Conservation (phyloP, 176 grass and related monocot genomes). For the Oryza brachyantha region DNA sequence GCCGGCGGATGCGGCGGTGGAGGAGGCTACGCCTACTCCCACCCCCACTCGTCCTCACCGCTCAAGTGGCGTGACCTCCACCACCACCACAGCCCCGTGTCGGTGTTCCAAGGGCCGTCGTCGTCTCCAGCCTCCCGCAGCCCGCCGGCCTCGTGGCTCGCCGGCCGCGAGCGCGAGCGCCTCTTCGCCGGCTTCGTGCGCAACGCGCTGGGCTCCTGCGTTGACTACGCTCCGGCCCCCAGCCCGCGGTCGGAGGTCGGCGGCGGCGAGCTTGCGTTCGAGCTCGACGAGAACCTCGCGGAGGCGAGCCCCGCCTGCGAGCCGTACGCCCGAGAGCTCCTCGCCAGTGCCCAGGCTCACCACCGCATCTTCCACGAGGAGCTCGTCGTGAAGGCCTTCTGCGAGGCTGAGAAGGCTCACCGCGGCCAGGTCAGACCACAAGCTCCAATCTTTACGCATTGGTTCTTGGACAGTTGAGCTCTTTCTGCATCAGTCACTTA, state of each 20-base stretch:
- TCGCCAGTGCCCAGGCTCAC: slow-evolving; percentile 64
- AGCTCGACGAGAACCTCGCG: slow-evolving; percentile 52
- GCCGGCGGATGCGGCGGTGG: slow-evolving; percentile 24
- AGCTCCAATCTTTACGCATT: background rate
- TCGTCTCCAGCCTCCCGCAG: slow-evolving; percentile 53
- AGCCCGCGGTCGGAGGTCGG: slow-evolving; percentile 37
- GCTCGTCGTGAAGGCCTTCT: slow-evolving; percentile 83
- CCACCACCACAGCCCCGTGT: slow-evolving; percentile 59
- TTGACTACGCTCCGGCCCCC: slow-evolving; percentile 53
- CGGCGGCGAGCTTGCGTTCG: slow-evolving; percentile 53
- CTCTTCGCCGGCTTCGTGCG: slow-evolving; percentile 61
- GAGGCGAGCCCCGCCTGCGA: slow-evolving; percentile 50
- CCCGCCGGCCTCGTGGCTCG: slow-evolving; percentile 45
- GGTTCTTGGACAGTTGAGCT: background rate
- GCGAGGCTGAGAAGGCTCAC: slow-evolving; percentile 91
- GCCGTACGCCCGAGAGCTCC: slow-evolving; percentile 60
- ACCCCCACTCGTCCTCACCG: slow-evolving; percentile 41
- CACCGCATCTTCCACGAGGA: slow-evolving; percentile 92
- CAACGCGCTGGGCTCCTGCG: slow-evolving; percentile 55
- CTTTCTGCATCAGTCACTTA: slow-evolving; percentile 18
- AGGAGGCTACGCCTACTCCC: slow-evolving; percentile 4
- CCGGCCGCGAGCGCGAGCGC: slow-evolving; percentile 44
- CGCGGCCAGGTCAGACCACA: slow-evolving; percentile 56
- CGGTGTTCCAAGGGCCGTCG: slow-evolving; percentile 60
- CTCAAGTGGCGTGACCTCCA: slow-evolving; percentile 71